Conservation (phyloP, 192 early-diverging fungal species). For the Gonapodya prolifera region DNA sequence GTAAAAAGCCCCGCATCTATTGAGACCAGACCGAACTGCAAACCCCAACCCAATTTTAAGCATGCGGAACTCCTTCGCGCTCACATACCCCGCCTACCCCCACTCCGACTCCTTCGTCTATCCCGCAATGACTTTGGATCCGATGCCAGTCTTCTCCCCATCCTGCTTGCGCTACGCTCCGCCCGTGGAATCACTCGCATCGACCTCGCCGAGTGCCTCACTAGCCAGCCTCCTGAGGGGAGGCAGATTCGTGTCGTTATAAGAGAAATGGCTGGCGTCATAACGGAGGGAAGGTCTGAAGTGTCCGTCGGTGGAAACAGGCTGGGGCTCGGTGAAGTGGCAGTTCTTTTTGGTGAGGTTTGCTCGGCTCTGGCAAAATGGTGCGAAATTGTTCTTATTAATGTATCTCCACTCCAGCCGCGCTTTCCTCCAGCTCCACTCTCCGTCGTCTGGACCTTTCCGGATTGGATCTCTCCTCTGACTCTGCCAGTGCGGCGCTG, state of each 20-base stretch:
- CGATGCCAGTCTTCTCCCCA: background rate
- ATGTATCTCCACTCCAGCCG: background rate
- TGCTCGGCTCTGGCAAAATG: background rate
- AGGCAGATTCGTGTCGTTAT: background rate
- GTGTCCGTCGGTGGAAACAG: background rate
- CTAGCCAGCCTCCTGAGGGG: background rate
- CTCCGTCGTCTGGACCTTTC: background rate
- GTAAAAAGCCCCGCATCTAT: too few species aligned
- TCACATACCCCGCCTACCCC: background rate
- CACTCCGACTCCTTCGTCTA: background rate
- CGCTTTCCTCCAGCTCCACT: background rate
- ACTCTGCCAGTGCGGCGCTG: background rate
- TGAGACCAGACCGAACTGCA: too few species aligned
- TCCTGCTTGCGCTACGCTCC: background rate
- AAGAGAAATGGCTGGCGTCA: background rate
- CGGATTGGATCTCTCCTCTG: background rate
- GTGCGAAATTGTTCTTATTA: background rate
- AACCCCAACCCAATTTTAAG: too few species aligned
- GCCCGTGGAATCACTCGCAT: background rate
- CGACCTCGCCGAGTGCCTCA: background rate
- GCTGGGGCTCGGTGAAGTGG: background rate
- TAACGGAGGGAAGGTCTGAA: background rate
- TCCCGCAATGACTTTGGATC: background rate
- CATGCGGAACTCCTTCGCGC: too few species aligned
- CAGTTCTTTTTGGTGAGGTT: background rate